Base-by-base conservation (phyloP, 768 basidiomycete species). In the Kwoniella pini region DNA sequence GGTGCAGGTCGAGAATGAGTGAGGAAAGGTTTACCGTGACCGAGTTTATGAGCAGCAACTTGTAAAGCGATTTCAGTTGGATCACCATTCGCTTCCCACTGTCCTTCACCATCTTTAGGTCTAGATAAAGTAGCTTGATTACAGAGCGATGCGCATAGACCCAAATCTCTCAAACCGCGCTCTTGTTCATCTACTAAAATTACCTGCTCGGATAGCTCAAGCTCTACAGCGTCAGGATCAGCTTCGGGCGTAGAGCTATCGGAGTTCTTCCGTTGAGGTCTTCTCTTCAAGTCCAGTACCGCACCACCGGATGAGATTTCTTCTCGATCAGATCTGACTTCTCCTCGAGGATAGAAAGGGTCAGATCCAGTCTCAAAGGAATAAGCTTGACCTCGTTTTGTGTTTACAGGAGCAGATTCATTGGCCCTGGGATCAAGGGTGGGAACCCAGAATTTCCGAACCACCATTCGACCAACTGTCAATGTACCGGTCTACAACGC, bases 41-140 rank as follows among this genome's bases (percentile, higher is more conserved):
- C 80, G 44, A 84, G 78, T 59, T 82, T 83, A 50, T 81, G 80
- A 1, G 84, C 83, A 56, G 84, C 83, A 21, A 84, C 83, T 65
- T 84, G 83, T 4, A 85, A 80, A 3, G 84, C 84, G 46, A 84
- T 81, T 65, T 85, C 83, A 1, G 84, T 84, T 1, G 84, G 83
- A 62, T 84, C 84, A 22, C 84, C 84, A 42, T 81, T 82, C 10
- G 83, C 82, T 69, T 59, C 81, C 83, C 74, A 81, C 77, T 80
- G 60, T 77, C 78, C 75, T 5, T 78, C 79, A 40, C 66, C 66
- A 43, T 51, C 75, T 53, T 40, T 54, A 58, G 68, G 68, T 51
- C 76, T 51, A 51, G 72, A 71, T 3, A 81, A 67, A 3, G 79
- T 78, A 11, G 81, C 80, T 59, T 79, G 77, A 68, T 80, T 82